Percentiles rank a stretch among this genome's conserved stretches.
phyloP scores from a whole-genome alignment of 495 filamentous ascomycete genomes.

The Paragyromitra xinjiangensis region DNA sequence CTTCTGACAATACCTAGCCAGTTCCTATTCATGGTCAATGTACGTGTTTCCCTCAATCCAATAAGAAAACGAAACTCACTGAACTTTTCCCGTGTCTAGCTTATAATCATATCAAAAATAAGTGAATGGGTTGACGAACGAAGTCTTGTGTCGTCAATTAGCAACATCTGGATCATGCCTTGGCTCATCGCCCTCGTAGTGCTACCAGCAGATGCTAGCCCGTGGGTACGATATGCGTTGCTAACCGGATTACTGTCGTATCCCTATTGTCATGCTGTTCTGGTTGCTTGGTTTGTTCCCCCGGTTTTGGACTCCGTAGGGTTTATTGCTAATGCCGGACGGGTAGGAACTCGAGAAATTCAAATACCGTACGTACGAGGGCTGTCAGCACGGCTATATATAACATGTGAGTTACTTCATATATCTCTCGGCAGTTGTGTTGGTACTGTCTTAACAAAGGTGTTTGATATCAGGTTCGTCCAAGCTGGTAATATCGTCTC shows the following conservation, averaged over 20 bases:
- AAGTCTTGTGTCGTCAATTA: constrained; percentile 63
- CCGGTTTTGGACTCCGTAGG: background rate
- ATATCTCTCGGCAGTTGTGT: background rate
- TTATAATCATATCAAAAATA: constrained; percentile 64
- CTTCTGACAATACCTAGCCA: constrained; percentile 65
- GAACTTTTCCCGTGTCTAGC: constrained; percentile 12
- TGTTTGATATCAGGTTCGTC: constrained; percentile 49
- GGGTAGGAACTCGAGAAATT: constrained; percentile 65
- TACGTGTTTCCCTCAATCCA: background rate
- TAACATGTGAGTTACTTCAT: constrained; percentile 58
- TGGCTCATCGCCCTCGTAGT: constrained; percentile 65
- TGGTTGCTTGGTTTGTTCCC: constrained; percentile 63
- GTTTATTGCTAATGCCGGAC: background rate
- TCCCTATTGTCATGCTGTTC: constrained; percentile 70
- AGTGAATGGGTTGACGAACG: constrained; percentile 66
- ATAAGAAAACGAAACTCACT: background rate
- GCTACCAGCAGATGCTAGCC: constrained; percentile 57
- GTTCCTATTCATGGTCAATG: constrained; percentile 62
- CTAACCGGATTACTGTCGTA: constrained; percentile 66
- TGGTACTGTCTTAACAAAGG: constrained; percentile 3
- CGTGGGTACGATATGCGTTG: constrained; percentile 67
- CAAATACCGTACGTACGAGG: constrained; percentile 69
- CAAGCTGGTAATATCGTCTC: constrained; percentile 64
- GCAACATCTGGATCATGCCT: constrained; percentile 67
- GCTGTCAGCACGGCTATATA: constrained; percentile 67